Base-by-base conservation (phyloP, 2,329 filamentous ascomycete genomes). In the Exophiala spinifera region DNA sequence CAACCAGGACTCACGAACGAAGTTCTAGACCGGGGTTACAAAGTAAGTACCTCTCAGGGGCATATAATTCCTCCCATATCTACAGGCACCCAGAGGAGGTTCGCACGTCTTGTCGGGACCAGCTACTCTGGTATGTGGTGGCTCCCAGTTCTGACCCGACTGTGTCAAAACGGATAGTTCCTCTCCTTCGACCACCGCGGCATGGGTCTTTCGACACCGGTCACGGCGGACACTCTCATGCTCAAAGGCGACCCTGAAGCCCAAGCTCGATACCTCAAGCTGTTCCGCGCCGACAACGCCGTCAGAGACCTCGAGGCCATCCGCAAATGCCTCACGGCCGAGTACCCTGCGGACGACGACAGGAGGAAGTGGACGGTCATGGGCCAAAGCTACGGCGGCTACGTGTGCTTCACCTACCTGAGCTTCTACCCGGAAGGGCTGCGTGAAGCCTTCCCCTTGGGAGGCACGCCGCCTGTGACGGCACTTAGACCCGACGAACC, bases 381-480 rank as follows among this genome's bases (percentile, higher is more conserved):
- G 59, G 92, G 92, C 7, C 92, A 96, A 73, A 91, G 87, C 14
- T 97, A 95, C 70, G 92, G 92, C 36, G 92, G 92, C 1, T 96
- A 96, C 70, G 89, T 91, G 66, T 80, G 79, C 45, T 77, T 90
- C 31, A 92, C 87, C 6, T 97, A 96, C 69, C 80, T 79, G 63
- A 67, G 74, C 70, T 51, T 48, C 49, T 74, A 82, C 63, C 89
- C 89, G 0, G 80, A 90, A 53, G 87, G 88, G 1, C 72, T 97
- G 20, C 83, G 84, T 25, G 92, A 97, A 73, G 83, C 84, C 20
- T 97, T 95, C 67, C 78, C 91, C 31, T 89, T 88, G 10, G 92
- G 92, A 34, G 92, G 92, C 0, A 76, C 96, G 42, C 87, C 89
- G 13, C 88, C 92, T 0, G 74, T 96, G 13, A 46, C 28, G 10